phyloP scores from a whole-genome alignment of 2,329 filamentous ascomycete species.

The Chaetomiaceae sp. region DNA sequence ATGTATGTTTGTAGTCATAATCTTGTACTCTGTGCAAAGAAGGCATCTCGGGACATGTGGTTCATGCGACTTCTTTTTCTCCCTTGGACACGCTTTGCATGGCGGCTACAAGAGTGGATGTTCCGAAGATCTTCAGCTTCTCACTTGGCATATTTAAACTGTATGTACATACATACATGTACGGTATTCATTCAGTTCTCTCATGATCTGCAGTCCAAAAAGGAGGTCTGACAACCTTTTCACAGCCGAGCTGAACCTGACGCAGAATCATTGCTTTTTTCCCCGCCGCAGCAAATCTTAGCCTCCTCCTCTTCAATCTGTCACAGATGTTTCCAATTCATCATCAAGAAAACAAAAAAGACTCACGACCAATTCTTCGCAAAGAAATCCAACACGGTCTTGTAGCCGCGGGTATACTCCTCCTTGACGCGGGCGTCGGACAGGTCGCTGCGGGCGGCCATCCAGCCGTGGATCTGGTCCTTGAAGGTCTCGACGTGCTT shows the following conservation, averaged over 20 bases:
- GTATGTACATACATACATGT: no score
- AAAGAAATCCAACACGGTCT: slow-evolving; percentile 55
- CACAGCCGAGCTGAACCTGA: background rate
- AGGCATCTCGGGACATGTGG: no score
- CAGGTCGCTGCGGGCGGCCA: slow-evolving; percentile 61
- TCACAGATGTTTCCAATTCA: background rate
- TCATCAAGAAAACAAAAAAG: background rate
- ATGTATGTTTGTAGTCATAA: no score
- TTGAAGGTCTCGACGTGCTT: slow-evolving; percentile 62
- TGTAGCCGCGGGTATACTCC: slow-evolving; percentile 59
- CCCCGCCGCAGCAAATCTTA: slow-evolving; percentile 3
- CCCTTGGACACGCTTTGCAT: no score
- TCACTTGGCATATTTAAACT: no score
- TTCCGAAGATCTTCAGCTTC: no score
- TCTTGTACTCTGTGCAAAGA: no score
- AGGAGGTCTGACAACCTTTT: no score
- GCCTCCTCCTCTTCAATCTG: background rate
- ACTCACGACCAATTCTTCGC: slow-evolving; percentile 40
- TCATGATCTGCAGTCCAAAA: no score
- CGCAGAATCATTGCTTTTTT: background rate
- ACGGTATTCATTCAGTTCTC: no score
- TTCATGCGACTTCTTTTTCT: no score
- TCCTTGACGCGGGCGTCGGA: slow-evolving; percentile 51
- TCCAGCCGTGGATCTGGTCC: slow-evolving; percentile 69
- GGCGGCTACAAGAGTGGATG: no score